Evolutionary conservation across 148 eudicot genomes (phyloP).

Genomic region (Amaranthus palmeri): DNA sequence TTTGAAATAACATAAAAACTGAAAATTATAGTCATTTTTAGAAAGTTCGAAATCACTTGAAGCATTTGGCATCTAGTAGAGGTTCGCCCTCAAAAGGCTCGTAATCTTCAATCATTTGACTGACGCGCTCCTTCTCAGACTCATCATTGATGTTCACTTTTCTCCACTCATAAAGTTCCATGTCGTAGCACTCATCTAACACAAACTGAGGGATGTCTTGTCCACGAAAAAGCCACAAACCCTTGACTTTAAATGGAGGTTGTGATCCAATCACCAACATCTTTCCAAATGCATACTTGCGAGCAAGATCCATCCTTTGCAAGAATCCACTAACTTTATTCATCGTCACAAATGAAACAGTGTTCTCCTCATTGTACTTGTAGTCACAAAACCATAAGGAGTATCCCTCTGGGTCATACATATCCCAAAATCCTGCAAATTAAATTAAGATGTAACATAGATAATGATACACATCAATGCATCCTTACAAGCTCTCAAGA

Average conservation of each 20-base stretch:
- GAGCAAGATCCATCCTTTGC: constrained; percentile 42
- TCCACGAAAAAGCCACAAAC: constrained; percentile 49
- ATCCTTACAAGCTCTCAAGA: no score
- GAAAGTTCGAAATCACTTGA: constrained; percentile 19
- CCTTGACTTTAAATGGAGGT: constrained; percentile 42
- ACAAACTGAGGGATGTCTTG: constrained; percentile 41
- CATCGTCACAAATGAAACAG: constrained; percentile 37
- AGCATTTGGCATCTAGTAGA: constrained; percentile 43
- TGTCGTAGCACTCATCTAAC: constrained; percentile 43
- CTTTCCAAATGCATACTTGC: constrained; percentile 47
- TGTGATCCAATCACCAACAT: constrained; percentile 38
- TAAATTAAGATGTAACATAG: neutral
- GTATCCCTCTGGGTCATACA: constrained; percentile 69
- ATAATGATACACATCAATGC: no score
- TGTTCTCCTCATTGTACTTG: constrained; percentile 42
- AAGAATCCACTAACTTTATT: constrained; percentile 44
- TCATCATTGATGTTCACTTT: constrained; percentile 40
- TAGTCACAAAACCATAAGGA: constrained; percentile 45
- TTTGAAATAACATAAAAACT: no score
- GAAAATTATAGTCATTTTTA: neutral
- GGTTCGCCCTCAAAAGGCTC: constrained; percentile 46
- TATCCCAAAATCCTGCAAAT: constrained; percentile 72
- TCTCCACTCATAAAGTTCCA: constrained; percentile 45
- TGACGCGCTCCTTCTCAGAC: constrained; percentile 41
- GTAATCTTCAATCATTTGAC: constrained; percentile 44